phyloP scores from a whole-genome alignment of 352 stramenopile species.

The Blastocystis sp. region DNA sequence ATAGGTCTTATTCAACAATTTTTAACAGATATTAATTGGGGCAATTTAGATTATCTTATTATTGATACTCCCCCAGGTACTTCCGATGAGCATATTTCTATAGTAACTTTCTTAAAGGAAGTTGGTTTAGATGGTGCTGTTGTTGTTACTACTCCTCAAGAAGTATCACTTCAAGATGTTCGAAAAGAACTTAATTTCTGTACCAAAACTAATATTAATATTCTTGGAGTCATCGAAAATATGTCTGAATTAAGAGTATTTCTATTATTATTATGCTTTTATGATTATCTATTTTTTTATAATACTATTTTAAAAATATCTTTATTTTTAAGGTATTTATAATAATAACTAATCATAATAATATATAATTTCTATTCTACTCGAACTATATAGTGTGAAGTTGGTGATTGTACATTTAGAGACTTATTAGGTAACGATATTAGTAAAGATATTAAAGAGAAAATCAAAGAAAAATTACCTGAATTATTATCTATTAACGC shows the following conservation, averaged over 20 bases:
- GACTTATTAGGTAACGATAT: conserved; percentile 42
- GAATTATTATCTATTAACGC: conserved; percentile 50
- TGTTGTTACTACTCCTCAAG: conserved; percentile 88
- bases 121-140: conserved; percentile 69
- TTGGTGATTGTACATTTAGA: not conserved
- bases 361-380: not conserved
- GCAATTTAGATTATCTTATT: conserved; percentile 93
- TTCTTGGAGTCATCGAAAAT: conserved; percentile 90
- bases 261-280: too few species aligned
- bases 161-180: conserved; percentile 95
- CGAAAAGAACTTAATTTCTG: conserved; percentile 99
- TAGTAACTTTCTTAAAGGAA: conserved; percentile 93
- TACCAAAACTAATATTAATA: conserved; percentile 64
- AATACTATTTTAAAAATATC: conserved; percentile 44
- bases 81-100: conserved; percentile 98
- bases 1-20: conserved; percentile 94
- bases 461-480: conserved; percentile 61
- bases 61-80: conserved; percentile 95
- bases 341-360: not conserved
- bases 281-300: too few species aligned
- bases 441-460: conserved; percentile 44
- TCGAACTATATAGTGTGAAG: conserved; percentile 36
- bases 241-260: conserved; percentile 76
- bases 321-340: not conserved
- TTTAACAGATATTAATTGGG: conserved; percentile 96